Conservation (phyloP, 2,329 filamentous ascomycete species). For the Calonectria crousiana region DNA sequence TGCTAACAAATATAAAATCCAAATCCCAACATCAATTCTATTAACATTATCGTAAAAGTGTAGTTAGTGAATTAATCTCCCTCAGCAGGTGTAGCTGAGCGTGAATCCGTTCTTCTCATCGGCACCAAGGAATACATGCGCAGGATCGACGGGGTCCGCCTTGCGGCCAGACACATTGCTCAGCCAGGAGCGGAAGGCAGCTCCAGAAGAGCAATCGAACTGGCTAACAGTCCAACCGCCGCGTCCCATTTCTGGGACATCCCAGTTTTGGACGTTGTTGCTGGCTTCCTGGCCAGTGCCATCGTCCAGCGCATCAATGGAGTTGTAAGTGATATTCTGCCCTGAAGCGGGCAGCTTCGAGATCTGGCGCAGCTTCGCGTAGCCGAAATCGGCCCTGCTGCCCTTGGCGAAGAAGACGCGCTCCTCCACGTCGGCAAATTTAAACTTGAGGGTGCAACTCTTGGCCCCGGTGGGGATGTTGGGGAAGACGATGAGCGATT, state of each 20-base stretch:
- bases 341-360: background rate
- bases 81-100: background rate
- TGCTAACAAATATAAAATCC: background rate
- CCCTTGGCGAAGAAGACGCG: background rate
- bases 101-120: background rate
- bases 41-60: background rate
- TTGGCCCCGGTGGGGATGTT: background rate
- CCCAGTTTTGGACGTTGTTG: slow-evolving; percentile 3
- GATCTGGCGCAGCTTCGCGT: background rate
- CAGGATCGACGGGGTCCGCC: background rate
- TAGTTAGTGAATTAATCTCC: background rate
- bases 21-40: background rate
- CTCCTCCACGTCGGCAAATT: slow-evolving; percentile 1
- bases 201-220: background rate
- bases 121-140: background rate
- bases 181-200: background rate
- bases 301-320: background rate
- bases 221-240: background rate
- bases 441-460: background rate
- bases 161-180: background rate
- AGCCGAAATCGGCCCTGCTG: background rate
- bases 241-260: background rate
- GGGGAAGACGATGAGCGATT: background rate
- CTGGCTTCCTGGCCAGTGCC: background rate
- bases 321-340: background rate